Base-by-base conservation (phyloP, 2,329 filamentous ascomycete species). In the Beauveria bassiana region DNA sequence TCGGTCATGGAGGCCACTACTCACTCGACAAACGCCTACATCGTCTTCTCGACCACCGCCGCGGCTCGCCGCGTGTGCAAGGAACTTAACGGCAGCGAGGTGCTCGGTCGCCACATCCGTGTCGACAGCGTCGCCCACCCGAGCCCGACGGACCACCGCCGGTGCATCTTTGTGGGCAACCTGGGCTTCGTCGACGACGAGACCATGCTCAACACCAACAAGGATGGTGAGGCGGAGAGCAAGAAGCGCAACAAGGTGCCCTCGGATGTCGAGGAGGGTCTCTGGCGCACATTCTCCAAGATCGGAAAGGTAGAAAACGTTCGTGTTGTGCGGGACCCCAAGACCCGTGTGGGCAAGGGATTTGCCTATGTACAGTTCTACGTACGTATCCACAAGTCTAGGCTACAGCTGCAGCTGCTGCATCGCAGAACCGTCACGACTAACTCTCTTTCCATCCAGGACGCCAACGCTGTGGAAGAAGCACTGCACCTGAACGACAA, bases 351-450 rank as follows among this genome's bases (percentile, higher is more conserved):
- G 34, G 92, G 95, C 69, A 99, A 99, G 73, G 95, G 95, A 5
- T 91, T 99, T 71, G 96, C 96, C 64, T 99, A 99, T 70, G 93
- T 99, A 18, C 95, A 99, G 71, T 99, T 99, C 75, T 85, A 88
- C 70, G 85, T 86, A 68, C 77, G 78, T 74, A 18, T 20, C 52
- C 38, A 26, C 60, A 54, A 38, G 34, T 42, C 54, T 51, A 22
- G 22, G 22, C 22, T 22, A 3, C 22, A 51, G 45, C 55, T 46
- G 45, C 45, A 22, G 45, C 20, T 26, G n/a, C 7, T 16, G 9
- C 43, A n/a, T 47, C n/a, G 14, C 45, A 47, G 45, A 24, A 47
- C 7, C n/a, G 10, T 3, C 22, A 26, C 3, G 9, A 6, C 24
- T 43, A 51, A 64, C 67, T 70, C 65, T 61, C 18, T 42, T n/a